Evolutionary conservation across 2,329 filamentous ascomycete genomes (phyloP), one percentile per base, ranked within the genome.

Genomic region (Diaporthe australafricana): DNA sequence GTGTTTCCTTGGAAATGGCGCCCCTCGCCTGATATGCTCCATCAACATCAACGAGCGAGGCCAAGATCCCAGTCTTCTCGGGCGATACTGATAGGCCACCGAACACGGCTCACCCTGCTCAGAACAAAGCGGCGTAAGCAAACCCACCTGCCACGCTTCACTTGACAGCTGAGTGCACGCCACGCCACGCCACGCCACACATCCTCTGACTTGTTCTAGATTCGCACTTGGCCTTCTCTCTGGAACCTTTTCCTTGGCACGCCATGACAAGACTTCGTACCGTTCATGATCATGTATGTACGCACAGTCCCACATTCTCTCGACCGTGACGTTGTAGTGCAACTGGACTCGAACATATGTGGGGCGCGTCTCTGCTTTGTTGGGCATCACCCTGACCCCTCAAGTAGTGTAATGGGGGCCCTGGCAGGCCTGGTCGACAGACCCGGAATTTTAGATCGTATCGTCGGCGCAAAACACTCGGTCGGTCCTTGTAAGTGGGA

Each of bases 131-230:
- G 27, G 5, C 48, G 57, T 32, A 25, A 48, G 57, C 57, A 63
- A 40, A 11, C 11, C 3, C 57, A 48, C 25, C 42, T 48, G 27
- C 25, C 57, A 63, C 27, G 56, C 56, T 20, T 30, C 22, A 14
- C 40, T 32, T 12, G 20, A 62, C 38, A 30, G 56, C 56, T 62
- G 38, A 62, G 22, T 30, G 38, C n/a, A 30, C 16, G 57, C 57
- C 57, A 62, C 22, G 57, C 57, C n/a, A 30, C 16, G 57, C 57
- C 57, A 62, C 22, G 57, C 57, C 57, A 62, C 57, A 47, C 25
- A 47, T 47, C 57, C 57, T 62, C 16, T 47, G 12, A 40, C 30
- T 47, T n/a, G n/a, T n/a, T 32, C 40, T 47, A 62, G 56, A 22
- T 42, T 42, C 35, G 30, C 35, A 45, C 56, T 27, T 60, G 22